These are phyloP conservation scores for Ceratocystis diversiconidia DNA, from an alignment of 2,329 filamentous ascomycete genomes.

Conservation along the genomic window DNA sequence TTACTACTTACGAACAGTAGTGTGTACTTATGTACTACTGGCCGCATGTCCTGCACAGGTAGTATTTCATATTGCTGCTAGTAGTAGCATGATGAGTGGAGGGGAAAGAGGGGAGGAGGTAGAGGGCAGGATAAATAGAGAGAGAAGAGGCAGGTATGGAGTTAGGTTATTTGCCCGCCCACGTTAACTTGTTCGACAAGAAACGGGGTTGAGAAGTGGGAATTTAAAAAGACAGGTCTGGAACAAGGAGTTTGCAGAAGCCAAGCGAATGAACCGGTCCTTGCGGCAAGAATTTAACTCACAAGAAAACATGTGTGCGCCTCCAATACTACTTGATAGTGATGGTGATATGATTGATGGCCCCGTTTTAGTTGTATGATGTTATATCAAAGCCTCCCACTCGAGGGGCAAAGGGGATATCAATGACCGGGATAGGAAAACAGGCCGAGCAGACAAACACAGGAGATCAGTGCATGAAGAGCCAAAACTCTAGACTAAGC, in stretches of 20 bases:
- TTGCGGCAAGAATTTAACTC: neutral
- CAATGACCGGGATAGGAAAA: neutral
- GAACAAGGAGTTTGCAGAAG: constrained; percentile 5
- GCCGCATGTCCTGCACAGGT: neutral
- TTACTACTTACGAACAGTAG: neutral
- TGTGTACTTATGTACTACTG: neutral
- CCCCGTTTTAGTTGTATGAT: neutral
- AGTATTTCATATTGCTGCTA: neutral
- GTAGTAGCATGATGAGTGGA: neutral
- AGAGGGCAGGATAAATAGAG: neutral
- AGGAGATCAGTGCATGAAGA: neutral
- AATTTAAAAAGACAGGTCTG: neutral
- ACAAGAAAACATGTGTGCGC: neutral
- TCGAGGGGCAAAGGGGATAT: neutral
- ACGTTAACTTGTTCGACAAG: constrained; percentile 3
- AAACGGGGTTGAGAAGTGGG: neutral
- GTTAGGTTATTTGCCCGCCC: neutral
- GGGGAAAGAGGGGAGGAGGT: neutral
- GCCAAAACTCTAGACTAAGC: neutral
- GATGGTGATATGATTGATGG: neutral
- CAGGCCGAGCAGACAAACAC: neutral
- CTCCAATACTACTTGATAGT: neutral
- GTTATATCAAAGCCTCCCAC: neutral
- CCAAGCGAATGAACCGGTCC: neutral
- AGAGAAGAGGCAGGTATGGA: constrained; percentile 1